Percentiles rank a stretch among this genome's conserved stretches.
phyloP scores from a whole-genome alignment of 345 rosid species.

The Ailanthus altissimus region DNA sequence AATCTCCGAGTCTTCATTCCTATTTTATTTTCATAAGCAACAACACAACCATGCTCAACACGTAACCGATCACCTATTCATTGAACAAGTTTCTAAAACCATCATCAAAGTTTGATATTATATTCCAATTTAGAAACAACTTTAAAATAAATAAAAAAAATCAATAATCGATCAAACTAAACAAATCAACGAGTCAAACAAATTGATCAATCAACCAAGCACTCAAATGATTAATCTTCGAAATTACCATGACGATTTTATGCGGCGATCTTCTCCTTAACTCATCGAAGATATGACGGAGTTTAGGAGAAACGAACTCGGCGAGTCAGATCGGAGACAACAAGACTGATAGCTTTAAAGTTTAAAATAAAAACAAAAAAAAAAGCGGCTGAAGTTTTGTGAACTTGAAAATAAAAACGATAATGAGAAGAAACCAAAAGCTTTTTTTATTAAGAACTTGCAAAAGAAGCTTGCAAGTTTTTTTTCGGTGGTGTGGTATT shows the following conservation, averaged over 20 bases:
- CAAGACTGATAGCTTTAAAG: neutral
- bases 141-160: neutral
- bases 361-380: neutral
- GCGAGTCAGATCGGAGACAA: constrained; percentile 35
- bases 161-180: neutral
- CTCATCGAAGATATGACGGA: constrained; percentile 27
- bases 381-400: neutral
- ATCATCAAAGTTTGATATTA: constrained; percentile 6
- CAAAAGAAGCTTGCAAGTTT: neutral
- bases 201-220: neutral
- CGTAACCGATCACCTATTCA: neutral
- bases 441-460: neutral
- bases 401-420: neutral
- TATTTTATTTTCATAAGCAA: neutral
- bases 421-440: neutral
- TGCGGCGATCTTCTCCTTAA: constrained; percentile 30
- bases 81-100: neutral
- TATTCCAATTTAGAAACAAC: neutral
- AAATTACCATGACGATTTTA: constrained; percentile 40
- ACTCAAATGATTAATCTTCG: neutral
- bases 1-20: neutral
- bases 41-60: constrained; percentile 6
- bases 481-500: neutral
- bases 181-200: neutral
- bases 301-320: constrained; percentile 8